Evolutionary conservation across 2,329 filamentous ascomycete species (phyloP).

Genomic region (Fusarium duplospermum): DNA sequence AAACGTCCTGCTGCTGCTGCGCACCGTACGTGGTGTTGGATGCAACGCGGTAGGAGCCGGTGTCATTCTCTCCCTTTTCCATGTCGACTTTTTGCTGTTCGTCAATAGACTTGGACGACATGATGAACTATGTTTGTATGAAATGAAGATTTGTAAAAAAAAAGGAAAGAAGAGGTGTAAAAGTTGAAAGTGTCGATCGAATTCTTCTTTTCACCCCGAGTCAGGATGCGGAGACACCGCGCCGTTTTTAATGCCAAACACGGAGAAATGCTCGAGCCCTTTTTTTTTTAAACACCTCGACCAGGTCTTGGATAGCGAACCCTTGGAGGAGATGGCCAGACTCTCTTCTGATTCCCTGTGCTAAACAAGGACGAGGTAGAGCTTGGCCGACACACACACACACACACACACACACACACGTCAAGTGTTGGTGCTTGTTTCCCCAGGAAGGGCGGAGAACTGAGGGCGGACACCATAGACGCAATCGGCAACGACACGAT

Average conservation of each 20-base stretch:
- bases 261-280: background rate
- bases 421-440: background rate
- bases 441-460: background rate
- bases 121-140: background rate
- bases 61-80: constrained; percentile 5
- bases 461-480: background rate
- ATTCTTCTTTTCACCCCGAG: background rate
- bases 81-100: background rate
- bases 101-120: background rate
- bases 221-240: background rate
- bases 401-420: background rate
- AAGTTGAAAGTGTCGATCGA: background rate
- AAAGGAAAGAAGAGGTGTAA: background rate
- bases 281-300: background rate
- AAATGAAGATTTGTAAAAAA: background rate
- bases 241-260: constrained; percentile 1
- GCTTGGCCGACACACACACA: background rate
- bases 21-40: background rate
- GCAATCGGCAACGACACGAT: background rate
- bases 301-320: background rate
- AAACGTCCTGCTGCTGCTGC: background rate
- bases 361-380: background rate
- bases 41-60: constrained; percentile 3
- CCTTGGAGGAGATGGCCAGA: background rate
- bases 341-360: background rate